These are phyloP conservation scores for baker's yeast (Saccharomyces cerevisiae) DNA, from an alignment of 805 yeast species.

Conservation along the genomic window DNA sequence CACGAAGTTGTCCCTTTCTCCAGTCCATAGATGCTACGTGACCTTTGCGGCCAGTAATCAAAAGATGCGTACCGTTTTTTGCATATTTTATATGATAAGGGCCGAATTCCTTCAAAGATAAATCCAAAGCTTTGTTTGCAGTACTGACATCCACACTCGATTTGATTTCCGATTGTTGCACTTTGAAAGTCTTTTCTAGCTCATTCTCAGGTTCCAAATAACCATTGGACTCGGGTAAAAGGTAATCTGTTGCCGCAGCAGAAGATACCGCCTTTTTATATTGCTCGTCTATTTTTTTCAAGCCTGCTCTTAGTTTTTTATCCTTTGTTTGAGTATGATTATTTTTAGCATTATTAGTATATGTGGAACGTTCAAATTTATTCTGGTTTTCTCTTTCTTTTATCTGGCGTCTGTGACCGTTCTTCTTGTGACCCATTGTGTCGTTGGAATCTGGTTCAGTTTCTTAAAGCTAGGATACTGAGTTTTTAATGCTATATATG, in stretches of 20 bases:
- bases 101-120: conserved; percentile 69
- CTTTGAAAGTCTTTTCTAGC: conserved; percentile 86
- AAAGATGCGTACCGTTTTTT: conserved; percentile 76
- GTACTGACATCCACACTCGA: conserved; percentile 72
- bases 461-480: no score
- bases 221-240: conserved; percentile 79
- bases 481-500: not conserved
- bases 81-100: conserved; percentile 80
- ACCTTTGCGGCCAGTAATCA: conserved; percentile 85
- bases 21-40: conserved; percentile 95
- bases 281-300: conserved; percentile 61
- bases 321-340: conserved; percentile 37
- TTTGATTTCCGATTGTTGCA: conserved; percentile 69
- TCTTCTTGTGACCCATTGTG: not conserved
- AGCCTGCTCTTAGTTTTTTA: conserved; percentile 52
- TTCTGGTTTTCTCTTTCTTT: conserved; percentile 24
- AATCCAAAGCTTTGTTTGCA: conserved; percentile 63
- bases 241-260: conserved; percentile 80
- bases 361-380: conserved; percentile 28
- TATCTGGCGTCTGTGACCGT: conserved; percentile 1
- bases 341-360: conserved; percentile 3
- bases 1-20: conserved; percentile 73
- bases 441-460: not conserved
- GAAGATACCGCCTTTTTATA: conserved; percentile 71
- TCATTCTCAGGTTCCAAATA: conserved; percentile 84